Percentiles rank a stretch among this genome's conserved stretches.
These are phyloP conservation scores for Mentha longifolia DNA, from an alignment of 257 asterid genomes.

Conservation along the genomic window DNA sequence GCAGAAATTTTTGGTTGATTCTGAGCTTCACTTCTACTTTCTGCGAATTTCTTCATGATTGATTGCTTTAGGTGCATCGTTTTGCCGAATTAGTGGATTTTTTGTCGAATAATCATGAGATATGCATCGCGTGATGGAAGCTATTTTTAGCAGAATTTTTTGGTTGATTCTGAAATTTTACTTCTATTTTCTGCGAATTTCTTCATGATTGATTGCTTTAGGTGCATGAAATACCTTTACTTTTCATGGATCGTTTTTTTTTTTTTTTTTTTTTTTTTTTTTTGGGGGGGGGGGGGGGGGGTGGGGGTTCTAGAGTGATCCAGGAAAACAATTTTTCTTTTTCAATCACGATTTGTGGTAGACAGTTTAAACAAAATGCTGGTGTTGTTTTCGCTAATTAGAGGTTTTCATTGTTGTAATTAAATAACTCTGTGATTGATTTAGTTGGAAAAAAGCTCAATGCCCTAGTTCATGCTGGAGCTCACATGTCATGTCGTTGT, in stretches of 20 bases:
- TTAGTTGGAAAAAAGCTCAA: not conserved
- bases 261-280: too few species aligned
- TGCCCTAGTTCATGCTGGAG: conserved; percentile 11
- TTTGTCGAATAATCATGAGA: not conserved
- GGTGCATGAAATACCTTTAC: not conserved
- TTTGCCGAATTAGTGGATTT: not conserved
- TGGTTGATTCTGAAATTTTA: not conserved
- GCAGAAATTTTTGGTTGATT: not conserved
- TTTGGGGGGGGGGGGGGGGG: too few species aligned
- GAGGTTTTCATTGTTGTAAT: not conserved
- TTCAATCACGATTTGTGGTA: not conserved
- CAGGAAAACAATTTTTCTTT: not conserved
- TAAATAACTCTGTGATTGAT: not conserved
- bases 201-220: not conserved
- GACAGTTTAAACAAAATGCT: not conserved
- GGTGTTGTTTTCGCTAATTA: not conserved
- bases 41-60: not conserved
- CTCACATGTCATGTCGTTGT: not conserved
- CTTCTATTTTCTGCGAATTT: not conserved
- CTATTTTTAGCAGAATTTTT: not conserved
- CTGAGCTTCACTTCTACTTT: not conserved
- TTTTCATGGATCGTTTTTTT: not conserved
- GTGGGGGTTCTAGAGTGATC: not conserved
- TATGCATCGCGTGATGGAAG: not conserved
- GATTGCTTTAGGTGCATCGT: not conserved